Evolutionary conservation across 1,139 yeast species (phyloP), one percentile per base, ranked within the genome.

Genomic region (Trichomonascaceae sp.): DNA sequence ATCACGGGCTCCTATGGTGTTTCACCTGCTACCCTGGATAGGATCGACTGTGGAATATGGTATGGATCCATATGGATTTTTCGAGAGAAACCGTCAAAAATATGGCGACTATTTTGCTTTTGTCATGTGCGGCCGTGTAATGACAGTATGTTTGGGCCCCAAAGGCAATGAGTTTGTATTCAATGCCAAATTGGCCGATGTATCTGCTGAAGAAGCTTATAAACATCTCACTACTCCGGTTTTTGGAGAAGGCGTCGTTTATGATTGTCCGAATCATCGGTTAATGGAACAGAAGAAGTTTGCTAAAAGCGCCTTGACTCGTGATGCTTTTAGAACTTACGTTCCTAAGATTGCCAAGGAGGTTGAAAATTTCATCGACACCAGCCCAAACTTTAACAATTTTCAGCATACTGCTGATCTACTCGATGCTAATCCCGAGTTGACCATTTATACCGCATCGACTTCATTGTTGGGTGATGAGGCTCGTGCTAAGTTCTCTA

Each of bases 221-320:
- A 80, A 85, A 59, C 97, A 91, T 70, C 79, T 93, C 72, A 93
- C 99, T 36, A 93, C 98, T 12, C 99, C 99, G 17, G 97, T 90
- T 27, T 93, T 93, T 65, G 99, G 99, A 63, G 83, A 90, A 69
- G 99, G 98, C 61, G 99, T 93, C 54, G 86, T 93, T 56, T 93
- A 93, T 70, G 99, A 93, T 73, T 93, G 98, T 73, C 90, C 99
- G 58, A 95, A 95, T 74, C 75, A 83, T 66, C 83, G 90, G 63
- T 80, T 93, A 65, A 95, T 93, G 99, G 99, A 93, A 71, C 99
- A 93, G 73, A 93, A 95, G 82, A 93, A 90, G 76, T 93, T 93
- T 67, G 96, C 95, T 60, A 93, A 93, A 74, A 80, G 82, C 57
- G 96, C 97, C 18, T 79, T 93, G 63, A 86, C 96, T 45, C 81